phyloP scores from a whole-genome alignment of 2,329 filamentous ascomycete genomes.

The Grosmannia huntii region DNA sequence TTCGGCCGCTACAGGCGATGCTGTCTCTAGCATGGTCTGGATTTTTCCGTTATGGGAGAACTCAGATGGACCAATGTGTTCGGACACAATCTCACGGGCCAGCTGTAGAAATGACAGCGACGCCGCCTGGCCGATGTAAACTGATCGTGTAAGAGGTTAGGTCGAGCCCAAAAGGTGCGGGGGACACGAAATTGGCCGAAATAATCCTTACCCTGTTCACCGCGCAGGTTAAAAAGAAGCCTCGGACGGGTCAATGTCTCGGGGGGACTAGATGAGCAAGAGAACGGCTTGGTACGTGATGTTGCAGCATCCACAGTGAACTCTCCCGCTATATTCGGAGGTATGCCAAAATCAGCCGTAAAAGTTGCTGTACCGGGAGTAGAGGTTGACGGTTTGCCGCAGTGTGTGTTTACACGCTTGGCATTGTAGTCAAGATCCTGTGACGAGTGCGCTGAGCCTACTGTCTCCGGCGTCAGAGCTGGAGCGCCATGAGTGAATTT shows the following conservation, averaged over 20 bases:
- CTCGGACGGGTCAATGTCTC: slow-evolving; percentile 1
- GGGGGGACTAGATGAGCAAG: neutral
- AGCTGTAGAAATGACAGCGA: slow-evolving; percentile 10
- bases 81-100: slow-evolving; percentile 5
- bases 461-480: neutral
- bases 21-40: slow-evolving; percentile 13
- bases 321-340: no score
- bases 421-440: no score
- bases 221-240: slow-evolving; percentile 1
- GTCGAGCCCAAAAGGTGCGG: no score
- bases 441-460: neutral
- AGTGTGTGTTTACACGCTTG: no score
- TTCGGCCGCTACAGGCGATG: neutral
- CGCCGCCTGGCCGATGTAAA: slow-evolving; percentile 10
- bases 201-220: neutral
- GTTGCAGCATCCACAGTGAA: neutral
- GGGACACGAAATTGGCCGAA: neutral
- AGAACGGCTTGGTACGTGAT: no score
- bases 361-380: neutral
- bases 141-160: neutral
- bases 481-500: neutral
- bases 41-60: slow-evolving; percentile 7
- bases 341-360: neutral
- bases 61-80: slow-evolving; percentile 8
- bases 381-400: neutral